Evolutionary conservation across 768 basidiomycete genomes (phyloP).

Genomic region (Lentinula boryana): DNA sequence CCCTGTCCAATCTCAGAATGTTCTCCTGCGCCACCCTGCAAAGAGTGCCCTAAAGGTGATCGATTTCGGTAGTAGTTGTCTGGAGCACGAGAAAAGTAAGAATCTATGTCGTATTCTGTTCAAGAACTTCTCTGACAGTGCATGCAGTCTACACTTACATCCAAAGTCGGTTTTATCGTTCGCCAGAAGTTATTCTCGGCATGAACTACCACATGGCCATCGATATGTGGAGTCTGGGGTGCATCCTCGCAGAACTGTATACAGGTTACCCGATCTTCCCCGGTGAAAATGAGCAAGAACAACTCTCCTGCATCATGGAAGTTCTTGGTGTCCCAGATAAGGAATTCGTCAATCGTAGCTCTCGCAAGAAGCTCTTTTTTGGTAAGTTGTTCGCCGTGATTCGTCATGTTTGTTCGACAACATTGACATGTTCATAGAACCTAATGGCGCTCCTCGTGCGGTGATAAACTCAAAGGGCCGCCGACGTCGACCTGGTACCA

Average conservation of each 20-base stretch:
- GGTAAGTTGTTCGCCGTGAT: slow-evolving; percentile 44
- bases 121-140: slow-evolving; percentile 5
- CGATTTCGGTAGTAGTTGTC: slow-evolving; percentile 97
- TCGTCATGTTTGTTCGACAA: slow-evolving; percentile 7
- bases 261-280: slow-evolving; percentile 99
- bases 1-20: slow-evolving; percentile 54
- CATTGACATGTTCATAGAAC: slow-evolving; percentile 45
- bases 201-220: slow-evolving; percentile 99
- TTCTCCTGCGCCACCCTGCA: slow-evolving; percentile 87
- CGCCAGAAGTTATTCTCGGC: slow-evolving; percentile 97
- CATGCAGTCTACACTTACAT: slow-evolving; percentile 94
- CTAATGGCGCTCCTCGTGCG: slow-evolving; percentile 86
- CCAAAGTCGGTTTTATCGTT: slow-evolving; percentile 99
- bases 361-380: slow-evolving; percentile 92
- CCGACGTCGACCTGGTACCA: slow-evolving; percentile 84
- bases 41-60: slow-evolving; percentile 98
- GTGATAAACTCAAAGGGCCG: slow-evolving; percentile 97
- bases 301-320: slow-evolving; percentile 98
- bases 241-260: slow-evolving; percentile 94
- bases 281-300: slow-evolving; percentile 98
- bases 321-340: slow-evolving; percentile 94
- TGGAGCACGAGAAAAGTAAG: slow-evolving; percentile 97
- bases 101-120: slow-evolving; percentile 4
- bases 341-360: slow-evolving; percentile 90
- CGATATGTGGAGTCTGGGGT: slow-evolving; percentile 99